Percentiles rank a stretch among this genome's conserved stretches.
Evolutionary conservation across 306 rosid species (phyloP).

Genomic region (Quercus agrifolia): DNA sequence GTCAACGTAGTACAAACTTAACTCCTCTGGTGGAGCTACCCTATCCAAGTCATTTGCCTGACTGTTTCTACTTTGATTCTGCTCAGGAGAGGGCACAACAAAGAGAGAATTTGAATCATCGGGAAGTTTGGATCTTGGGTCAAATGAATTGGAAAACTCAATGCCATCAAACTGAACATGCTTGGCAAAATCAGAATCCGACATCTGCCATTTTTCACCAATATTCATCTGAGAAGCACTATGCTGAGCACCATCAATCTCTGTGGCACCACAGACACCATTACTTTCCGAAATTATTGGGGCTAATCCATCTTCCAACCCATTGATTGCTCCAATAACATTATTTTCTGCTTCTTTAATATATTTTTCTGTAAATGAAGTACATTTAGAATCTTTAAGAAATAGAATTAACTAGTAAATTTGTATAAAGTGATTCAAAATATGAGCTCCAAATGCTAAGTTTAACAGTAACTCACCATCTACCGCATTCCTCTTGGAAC

Average conservation of each 20-base stretch:
- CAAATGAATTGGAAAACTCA: constrained; percentile 26
- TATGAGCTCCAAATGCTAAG: background rate
- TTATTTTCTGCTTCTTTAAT: constrained; percentile 14
- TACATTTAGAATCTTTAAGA: background rate
- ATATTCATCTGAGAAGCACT: constrained; percentile 21
- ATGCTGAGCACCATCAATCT: constrained; percentile 24
- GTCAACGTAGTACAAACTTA: constrained; percentile 52
- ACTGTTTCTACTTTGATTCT: constrained; percentile 21
- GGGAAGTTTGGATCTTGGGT: constrained; percentile 26
- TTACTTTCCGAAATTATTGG: constrained; percentile 21
- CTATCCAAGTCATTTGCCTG: constrained; percentile 22
- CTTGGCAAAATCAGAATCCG: constrained; percentile 15
- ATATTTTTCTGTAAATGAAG: constrained; percentile 24
- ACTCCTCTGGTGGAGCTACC: constrained; percentile 31
- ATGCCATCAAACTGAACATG: constrained; percentile 17
- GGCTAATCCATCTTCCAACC: constrained; percentile 12
- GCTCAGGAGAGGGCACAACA: constrained; percentile 24
- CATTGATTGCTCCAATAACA: background rate
- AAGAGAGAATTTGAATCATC: constrained; percentile 31
- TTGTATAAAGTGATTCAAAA: background rate
- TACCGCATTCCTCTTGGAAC: constrained; percentile 17
- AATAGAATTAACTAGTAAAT: background rate
- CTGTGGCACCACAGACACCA: constrained; percentile 16
- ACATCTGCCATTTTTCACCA: constrained; percentile 16
- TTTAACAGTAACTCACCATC: constrained; percentile 27